These are phyloP conservation scores for Solanum chacoense DNA, from an alignment of 305 asterid genomes.

Conservation along the genomic window DNA sequence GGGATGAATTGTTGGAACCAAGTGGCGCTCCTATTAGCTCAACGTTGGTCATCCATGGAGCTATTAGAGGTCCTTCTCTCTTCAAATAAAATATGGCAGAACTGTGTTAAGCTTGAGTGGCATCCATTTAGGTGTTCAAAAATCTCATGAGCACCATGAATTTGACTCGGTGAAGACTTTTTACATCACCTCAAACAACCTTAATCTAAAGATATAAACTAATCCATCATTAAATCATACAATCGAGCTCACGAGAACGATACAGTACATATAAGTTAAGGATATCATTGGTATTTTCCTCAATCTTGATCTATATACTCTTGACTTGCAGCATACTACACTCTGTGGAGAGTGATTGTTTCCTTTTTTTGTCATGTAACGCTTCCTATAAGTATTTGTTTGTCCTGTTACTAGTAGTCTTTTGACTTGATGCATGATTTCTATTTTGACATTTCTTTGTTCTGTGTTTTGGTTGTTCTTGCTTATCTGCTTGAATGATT, in stretches of 20 bases:
- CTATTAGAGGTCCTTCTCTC: neutral
- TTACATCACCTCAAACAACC: neutral
- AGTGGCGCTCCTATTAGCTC: neutral
- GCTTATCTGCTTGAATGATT: neutral
- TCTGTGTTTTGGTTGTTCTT: neutral
- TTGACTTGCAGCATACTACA: no score
- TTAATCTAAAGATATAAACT: neutral
- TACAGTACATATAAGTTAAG: neutral
- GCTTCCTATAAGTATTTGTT: no score
- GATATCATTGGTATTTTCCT: neutral
- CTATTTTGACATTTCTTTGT: neutral
- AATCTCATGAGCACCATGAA: neutral
- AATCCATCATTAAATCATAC: neutral
- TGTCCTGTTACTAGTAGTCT: neutral
- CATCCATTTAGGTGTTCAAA: neutral
- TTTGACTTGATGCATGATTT: neutral
- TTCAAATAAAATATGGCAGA: neutral
- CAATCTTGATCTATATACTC: no score
- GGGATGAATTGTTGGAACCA: neutral
- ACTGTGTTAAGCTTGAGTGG: neutral
- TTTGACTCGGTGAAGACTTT: neutral
- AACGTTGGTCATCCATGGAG: neutral
- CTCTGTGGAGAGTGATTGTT: no score
- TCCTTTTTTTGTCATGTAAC: no score
- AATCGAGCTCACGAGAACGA: neutral